Evolutionary conservation across 352 stramenopile genomes (phyloP), one percentile per base, ranked within the genome.

Genomic region (Globisporangium nunn): DNA sequence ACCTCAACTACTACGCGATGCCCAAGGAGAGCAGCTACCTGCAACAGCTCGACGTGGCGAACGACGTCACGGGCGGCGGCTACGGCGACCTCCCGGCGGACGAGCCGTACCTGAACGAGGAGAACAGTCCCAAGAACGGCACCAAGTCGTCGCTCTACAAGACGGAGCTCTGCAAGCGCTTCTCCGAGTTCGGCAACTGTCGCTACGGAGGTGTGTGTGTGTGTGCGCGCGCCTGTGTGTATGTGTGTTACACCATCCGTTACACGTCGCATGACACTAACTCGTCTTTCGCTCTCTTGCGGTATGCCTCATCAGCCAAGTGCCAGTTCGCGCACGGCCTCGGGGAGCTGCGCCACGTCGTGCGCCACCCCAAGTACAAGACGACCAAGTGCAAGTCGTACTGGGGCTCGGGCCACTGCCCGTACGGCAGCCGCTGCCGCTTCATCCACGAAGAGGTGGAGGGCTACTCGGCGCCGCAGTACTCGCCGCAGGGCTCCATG

Each of bases 371-470:
- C 52, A 94, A 94, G 76, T 92, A 94, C 80, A 94, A 94, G 74
- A 94, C 85, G n/a, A 93, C 82, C 58, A 93, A 93, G 67, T 96
- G 85, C 80, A 95, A 96, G 77, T 91, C 82, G 39, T 96, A 95
- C 68, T 87, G 84, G 76, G 78, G 82, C n/a, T 94, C 86, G 15
- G 86, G 86, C 29, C 79, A 91, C 66, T 96, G 86, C 56, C 84
- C 76, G 14, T 96, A 96, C 68, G 86, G 86, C 45, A 85, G 68
- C 43, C 82, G 86, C 62, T 96, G 86, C 63, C 77, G 86, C 52
- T 96, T 95, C 61, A 95, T 96, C 55, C 86, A 96, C 63, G 81
- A 93, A 56, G 82, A 92, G 59, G 58, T 74, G 2, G 81, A 91
- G 62, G 75, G 71, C 29, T 83, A 83, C 56, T 59, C 61, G 28